Conservation (phyloP, 352 stramenopile genomes). For the Globisporangium heterothallicum region DNA sequence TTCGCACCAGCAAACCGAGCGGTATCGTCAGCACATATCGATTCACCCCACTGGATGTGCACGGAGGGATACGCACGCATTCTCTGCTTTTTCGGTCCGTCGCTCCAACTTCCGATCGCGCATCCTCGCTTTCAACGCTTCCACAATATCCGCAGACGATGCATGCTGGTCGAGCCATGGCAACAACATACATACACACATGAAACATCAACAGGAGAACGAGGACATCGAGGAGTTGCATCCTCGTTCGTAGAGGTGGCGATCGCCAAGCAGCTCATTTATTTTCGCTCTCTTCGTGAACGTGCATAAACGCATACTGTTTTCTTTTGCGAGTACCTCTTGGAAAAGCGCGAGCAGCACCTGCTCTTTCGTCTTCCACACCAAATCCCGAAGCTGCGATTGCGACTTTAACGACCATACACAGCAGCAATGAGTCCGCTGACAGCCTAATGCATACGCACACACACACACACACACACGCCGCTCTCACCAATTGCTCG, state of each 20-base stretch:
- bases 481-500: conserved; percentile 19
- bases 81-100: conserved; percentile 43
- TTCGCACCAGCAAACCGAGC: conserved; percentile 3
- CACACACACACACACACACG: neutral
- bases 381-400: conserved; percentile 38
- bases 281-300: too few relatives aligned
- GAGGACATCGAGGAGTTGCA: too few relatives aligned
- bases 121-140: conserved; percentile 24
- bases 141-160: conserved; percentile 29
- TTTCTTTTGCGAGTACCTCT: conserved; percentile 31
- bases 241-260: too few relatives aligned
- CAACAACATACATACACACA: neutral
- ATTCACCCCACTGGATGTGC: too few relatives aligned
- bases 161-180: conserved; percentile 22
- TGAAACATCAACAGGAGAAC: neutral
- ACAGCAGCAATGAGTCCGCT: too few relatives aligned
- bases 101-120: conserved; percentile 39
- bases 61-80: conserved; percentile 15
- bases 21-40: too few relatives aligned
- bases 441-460: too few relatives aligned
- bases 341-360: conserved; percentile 43
- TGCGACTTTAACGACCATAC: conserved; percentile 21
- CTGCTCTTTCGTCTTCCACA: conserved; percentile 43
- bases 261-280: too few relatives aligned
- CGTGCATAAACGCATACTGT: neutral